Conservation (phyloP, 1,284 basidiomycete species). For the Mycosarcoma maydis region DNA sequence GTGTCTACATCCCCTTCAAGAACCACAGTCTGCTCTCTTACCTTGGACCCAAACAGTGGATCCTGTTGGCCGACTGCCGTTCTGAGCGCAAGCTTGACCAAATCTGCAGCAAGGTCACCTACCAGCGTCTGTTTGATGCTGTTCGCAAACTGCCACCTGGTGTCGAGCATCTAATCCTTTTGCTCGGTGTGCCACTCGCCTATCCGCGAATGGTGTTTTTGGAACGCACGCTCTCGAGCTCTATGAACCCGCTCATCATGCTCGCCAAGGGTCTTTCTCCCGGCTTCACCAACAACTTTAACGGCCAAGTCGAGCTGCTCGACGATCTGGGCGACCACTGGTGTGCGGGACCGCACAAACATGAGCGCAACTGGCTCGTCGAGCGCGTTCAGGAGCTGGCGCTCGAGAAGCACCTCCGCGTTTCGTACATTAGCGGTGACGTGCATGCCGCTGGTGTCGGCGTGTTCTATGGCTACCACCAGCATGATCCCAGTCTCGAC, state of each 20-base stretch:
- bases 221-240: constrained; percentile 57
- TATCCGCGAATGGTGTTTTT: constrained; percentile 66
- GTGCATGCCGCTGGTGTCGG: constrained; percentile 62
- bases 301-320: constrained; percentile 65
- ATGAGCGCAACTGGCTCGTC: constrained; percentile 90
- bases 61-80: constrained; percentile 63
- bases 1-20: constrained; percentile 60
- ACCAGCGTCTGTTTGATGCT: constrained; percentile 54
- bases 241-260: constrained; percentile 61
- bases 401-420: constrained; percentile 56
- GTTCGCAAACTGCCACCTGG: constrained; percentile 50
- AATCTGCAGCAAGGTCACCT: constrained; percentile 58
- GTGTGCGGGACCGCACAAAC: constrained; percentile 71
- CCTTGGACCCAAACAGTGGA: constrained; percentile 64
- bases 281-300: constrained; percentile 65
- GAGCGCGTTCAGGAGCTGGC: constrained; percentile 70
- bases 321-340: constrained; percentile 79
- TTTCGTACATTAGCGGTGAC: constrained; percentile 63
- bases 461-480: constrained; percentile 46
- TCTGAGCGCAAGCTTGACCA: constrained; percentile 64
- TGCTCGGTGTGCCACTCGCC: constrained; percentile 66
- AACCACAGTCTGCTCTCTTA: constrained; percentile 61
- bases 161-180: constrained; percentile 64
- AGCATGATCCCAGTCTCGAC: constrained; percentile 56
- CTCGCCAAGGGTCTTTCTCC: constrained; percentile 58